Evolutionary conservation across 1,139 yeast species (phyloP), one percentile per base, ranked within the genome.

Genomic region (Candida dubliniensis): DNA sequence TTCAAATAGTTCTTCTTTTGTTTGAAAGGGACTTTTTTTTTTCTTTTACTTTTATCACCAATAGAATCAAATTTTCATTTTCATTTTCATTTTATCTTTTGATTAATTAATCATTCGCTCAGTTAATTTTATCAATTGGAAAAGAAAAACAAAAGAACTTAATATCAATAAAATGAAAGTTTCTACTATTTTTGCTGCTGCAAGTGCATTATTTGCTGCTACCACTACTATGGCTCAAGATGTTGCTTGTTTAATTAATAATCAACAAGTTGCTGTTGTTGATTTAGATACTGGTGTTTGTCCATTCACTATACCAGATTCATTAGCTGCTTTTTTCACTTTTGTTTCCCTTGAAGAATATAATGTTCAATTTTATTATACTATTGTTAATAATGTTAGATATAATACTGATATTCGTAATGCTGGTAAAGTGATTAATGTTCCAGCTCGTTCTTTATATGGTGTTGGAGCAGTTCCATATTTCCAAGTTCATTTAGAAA

Each of bases 221-320:
- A 54, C 62, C 26, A 42, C 55, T 24, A 56, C 61, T 40, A 41
- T 54, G 38, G 71, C 74, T 40, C 42, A 51, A 43, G 59, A 67
- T 43, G 76, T 71, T 43, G 71, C 65, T 42, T 72, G 77, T 63
- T 52, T 61, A 41, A 67, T 68, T 41, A 56, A 64, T 49, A 74
- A 74, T 49, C 58, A 41, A 36, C 45, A 54, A 37, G 64, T 62
- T 30, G 69, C 68, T 30, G 59, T 60, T 37, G 76, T 71, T 41
- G 76, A 70, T 60, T 64, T 64, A 49, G 75, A 64, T 48, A 66
- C 76, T 41, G 77, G 76, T 50, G 49, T 46, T 12, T 72, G 77
- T 62, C 66, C 70, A 44, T 71, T 70, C 66, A 48, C 66, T 13
- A 50, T 72, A 41, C 74, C 75, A 50, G 44, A 53, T 3, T 7